Evolutionary conservation across 768 basidiomycete species (phyloP), one percentile per base, ranked within the genome.

Genomic region (Cystoderma amianthinum): DNA sequence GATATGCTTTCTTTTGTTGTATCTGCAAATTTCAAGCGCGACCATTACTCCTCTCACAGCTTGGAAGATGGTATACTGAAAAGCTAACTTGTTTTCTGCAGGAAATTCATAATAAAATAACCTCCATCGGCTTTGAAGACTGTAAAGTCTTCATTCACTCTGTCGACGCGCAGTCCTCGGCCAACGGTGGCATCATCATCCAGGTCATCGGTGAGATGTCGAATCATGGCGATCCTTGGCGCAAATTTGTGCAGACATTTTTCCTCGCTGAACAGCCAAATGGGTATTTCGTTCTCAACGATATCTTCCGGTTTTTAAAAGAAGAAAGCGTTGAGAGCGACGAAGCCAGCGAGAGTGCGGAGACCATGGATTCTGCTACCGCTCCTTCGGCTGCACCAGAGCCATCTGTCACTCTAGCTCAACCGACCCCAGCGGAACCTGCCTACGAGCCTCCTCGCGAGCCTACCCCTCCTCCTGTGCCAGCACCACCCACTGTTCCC

Each of bases 141-240:
- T 95, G 93, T 79, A 98, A 96, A 65, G 95, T 98, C 55, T 99
- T 86, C 75, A 95, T 99, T 54, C 90, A 96, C 67, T 95, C 92
- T 5, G 96, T 99, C 47, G 95, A 98, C 63, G 91, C 93, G 11
- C 95, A 98, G 64, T 86, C 90, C 39, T 95, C 92, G 36, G 87
- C 89, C 44, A 85, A 86, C 50, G 86, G 87, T 46, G 96, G 96
- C 34, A 97, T 99, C 64, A 88, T 97, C 71, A 94, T 99, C 63
- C 94, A 98, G 64, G 96, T 97, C 63, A 95, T 95, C 58, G 96
- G 96, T 51, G 96, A 99, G 71, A 94, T 98, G 88, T 91, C 89
- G 39, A 98, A 98, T 67, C 76, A 80, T 49, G 77, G 78, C 43
- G 88, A 86, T 40, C 75, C 88, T 3, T 99, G 96, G 96, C 82